A percentile compares a stretch with the other conserved stretches of the same genome.
phyloP scores from a whole-genome alignment of 169 alveolate genomes.

The Eimeria praecox region DNA sequence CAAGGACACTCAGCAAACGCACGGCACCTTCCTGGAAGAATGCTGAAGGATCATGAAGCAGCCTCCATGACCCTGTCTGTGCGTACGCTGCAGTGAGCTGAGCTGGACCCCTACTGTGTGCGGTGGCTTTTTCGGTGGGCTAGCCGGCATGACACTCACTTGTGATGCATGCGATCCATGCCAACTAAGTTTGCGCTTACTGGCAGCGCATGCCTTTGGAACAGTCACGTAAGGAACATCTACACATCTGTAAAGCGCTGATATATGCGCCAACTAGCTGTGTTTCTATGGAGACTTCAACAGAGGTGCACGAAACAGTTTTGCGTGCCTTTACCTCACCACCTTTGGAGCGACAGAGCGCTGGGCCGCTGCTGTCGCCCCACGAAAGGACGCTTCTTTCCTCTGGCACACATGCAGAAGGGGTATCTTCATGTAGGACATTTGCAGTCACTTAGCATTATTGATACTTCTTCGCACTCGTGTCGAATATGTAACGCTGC shows the following conservation, averaged over 20 bases:
- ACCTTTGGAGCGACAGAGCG: too few relatives aligned
- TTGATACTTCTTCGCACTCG: background rate
- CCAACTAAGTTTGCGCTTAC: background rate
- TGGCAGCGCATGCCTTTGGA: slow-evolving; percentile 37
- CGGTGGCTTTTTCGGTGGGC: slow-evolving; percentile 50
- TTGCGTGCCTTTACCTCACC: background rate
- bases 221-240: slow-evolving; percentile 48
- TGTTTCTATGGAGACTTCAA: background rate
- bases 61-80: background rate
- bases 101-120: slow-evolving; percentile 1
- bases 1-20: background rate
- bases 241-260: background rate
- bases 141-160: slow-evolving; percentile 38
- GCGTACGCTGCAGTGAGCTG: slow-evolving; percentile 49
- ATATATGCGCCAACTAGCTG: background rate
- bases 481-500: background rate
- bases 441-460: background rate
- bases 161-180: background rate
- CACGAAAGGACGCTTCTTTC: background rate
- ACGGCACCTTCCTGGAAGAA: background rate
- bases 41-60: background rate
- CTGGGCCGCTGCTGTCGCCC: background rate
- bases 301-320: background rate
- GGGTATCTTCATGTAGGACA: background rate
- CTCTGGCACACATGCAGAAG: background rate